Evolutionary conservation across 2,329 filamentous ascomycete species (phyloP).

Genomic region (Cercospora sesami): DNA sequence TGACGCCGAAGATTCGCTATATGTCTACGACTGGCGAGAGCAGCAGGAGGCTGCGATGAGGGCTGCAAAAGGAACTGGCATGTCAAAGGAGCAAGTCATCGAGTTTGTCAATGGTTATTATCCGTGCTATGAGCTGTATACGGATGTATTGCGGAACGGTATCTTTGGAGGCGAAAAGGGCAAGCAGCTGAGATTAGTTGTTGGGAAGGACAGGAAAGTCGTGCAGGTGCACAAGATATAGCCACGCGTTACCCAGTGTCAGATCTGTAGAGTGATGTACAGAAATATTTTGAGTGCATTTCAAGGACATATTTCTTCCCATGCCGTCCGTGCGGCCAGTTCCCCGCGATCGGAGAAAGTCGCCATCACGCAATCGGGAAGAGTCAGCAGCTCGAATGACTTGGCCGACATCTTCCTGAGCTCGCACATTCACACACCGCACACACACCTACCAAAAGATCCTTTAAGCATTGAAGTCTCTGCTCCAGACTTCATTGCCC

Average conservation of each 20-base stretch:
- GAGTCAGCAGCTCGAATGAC: conserved; percentile 7
- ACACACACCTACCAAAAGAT: background rate
- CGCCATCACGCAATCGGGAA: conserved; percentile 7
- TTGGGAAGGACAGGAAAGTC: conserved; percentile 51
- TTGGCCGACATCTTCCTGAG: background rate
- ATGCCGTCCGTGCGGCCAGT: background rate
- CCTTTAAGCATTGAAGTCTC: background rate
- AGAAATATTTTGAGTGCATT: background rate
- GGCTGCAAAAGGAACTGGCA: conserved; percentile 67
- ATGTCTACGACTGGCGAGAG: conserved; percentile 80
- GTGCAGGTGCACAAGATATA: conserved; percentile 31
- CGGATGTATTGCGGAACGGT: conserved; percentile 51
- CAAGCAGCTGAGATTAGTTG: conserved; percentile 53
- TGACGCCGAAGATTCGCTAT: conserved; percentile 70
- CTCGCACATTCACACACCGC: conserved; percentile 2
- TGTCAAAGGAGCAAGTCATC: conserved; percentile 77
- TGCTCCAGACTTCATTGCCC: conserved; percentile 25
- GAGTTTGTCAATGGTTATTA: conserved; percentile 68
- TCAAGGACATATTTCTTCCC: background rate
- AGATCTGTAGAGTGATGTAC: background rate
- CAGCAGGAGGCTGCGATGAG: conserved; percentile 76
- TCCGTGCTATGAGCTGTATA: conserved; percentile 59
- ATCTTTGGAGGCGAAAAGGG: conserved; percentile 47
- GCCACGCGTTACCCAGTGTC: background rate
- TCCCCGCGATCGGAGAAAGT: conserved; percentile 3